Percentiles rank a stretch among this genome's conserved stretches.
Conservation (phyloP, 192 early-diverging fungal genomes). For the Podila clonocystis region DNA sequence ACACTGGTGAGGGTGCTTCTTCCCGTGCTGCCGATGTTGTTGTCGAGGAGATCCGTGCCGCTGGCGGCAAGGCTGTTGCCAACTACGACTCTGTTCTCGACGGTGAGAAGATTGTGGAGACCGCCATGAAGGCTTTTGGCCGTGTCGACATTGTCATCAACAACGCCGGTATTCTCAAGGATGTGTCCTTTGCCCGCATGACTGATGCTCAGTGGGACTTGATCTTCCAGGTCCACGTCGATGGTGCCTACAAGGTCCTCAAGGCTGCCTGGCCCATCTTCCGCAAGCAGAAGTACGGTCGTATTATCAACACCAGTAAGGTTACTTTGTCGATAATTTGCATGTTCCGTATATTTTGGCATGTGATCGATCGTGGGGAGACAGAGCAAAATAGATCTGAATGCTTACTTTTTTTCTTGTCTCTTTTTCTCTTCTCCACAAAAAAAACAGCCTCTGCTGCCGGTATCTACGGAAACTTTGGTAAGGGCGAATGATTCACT, state of each 20-base stretch:
- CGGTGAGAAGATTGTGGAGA: conserved; percentile 98
- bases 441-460: conserved; percentile 93
- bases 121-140: conserved; percentile 95
- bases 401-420: background rate
- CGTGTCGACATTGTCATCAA: conserved; percentile 96
- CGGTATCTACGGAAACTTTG: conserved; percentile 99
- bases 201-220: conserved; percentile 98
- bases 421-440: background rate
- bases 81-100: conserved; percentile 98
- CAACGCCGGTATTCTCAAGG: conserved; percentile 98
- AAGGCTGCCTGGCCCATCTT: conserved; percentile 98
- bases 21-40: conserved; percentile 91
- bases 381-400: background rate
- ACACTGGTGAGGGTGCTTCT: conserved; percentile 80
- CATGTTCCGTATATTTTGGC: background rate
- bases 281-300: conserved; percentile 95
- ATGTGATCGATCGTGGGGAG: background rate
- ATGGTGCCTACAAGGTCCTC: conserved; percentile 94
- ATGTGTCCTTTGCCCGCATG: conserved; percentile 97
- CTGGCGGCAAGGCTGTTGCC: conserved; percentile 93
- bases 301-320: conserved; percentile 66
- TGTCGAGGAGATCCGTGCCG: conserved; percentile 77
- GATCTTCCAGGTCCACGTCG: conserved; percentile 91
- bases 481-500: conserved; percentile 59
- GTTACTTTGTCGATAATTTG: background rate